Evolutionary conservation across 2,329 filamentous ascomycete genomes (phyloP), one percentile per base, ranked within the genome.

Genomic region (Fusarium xyrophilum): DNA sequence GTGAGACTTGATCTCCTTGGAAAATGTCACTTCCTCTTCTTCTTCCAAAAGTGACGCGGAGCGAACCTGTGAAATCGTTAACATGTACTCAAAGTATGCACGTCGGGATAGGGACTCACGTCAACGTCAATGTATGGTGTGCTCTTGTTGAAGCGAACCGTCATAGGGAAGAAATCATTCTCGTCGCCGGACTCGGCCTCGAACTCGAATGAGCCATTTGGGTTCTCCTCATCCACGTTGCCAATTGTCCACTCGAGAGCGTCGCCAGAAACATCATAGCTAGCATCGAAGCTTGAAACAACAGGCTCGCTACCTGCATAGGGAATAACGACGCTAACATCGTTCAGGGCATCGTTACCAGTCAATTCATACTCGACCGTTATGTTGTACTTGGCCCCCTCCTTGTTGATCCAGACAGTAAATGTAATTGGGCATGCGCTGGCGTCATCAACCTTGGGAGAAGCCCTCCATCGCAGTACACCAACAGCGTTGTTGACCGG

Each of bases 101-200:
- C 6, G 19, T 17, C 12, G 17, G 21, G 25, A 6, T 23, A 28
- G 9, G 25, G 27, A 87, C 91, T 90, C 84, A 98, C 95, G 82
- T 97, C 93, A 68, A 99, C 92, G 74, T 97, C 93, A 52, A 98
- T 87, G 79, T 93, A 97, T 30, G 96, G 95, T 61, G 86, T 88
- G 42, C 88, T 86, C 86, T 97, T 97, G 68, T 88, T 90, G 81
- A 99, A 99, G 56, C 89, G 87, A 64, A 98, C 89, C 56, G 88
- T 91, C 94, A 99, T 98, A 2, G 96, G 96, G 89, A 99, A 99
- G 83, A 98, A 98, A 74, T 97, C 94, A 59, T 93, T 90, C 77
- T 98, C 96, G 71, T 94, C 92, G 57, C 89, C 88, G 14, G 92
- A 92, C 78, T 92, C 89, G 2, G 93, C 93, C 80, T 98, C 96